phyloP scores from a whole-genome alignment of 225 moss, liverwort and hornwort genomes.

The Antitrichia curtipendula region DNA sequence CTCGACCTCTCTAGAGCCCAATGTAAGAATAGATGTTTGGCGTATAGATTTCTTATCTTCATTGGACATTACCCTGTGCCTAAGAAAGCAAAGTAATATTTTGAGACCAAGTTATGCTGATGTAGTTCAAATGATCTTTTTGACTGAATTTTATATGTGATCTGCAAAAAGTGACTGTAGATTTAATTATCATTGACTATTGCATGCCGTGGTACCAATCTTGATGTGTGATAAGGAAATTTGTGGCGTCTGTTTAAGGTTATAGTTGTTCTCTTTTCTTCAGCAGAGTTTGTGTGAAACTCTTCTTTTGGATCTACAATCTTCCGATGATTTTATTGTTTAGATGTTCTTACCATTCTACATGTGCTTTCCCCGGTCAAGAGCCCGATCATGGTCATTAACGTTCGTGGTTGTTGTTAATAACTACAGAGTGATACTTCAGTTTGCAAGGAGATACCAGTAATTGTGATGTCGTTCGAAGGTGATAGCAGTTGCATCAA shows the following conservation, averaged over 20 bases:
- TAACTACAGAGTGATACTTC: conserved; percentile 43
- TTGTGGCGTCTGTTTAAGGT: background rate
- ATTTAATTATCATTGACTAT: conserved; percentile 80
- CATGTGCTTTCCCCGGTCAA: background rate
- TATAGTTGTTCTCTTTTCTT: background rate
- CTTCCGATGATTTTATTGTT: background rate
- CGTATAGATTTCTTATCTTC: background rate
- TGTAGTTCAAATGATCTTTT: background rate
- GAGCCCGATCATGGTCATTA: background rate
- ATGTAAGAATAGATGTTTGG: conserved; percentile 5
- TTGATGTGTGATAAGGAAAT: background rate
- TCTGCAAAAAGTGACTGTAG: conserved; percentile 46
- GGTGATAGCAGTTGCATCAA: conserved; percentile 43
- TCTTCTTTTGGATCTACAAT: background rate
- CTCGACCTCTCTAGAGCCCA: background rate
- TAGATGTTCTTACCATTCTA: background rate
- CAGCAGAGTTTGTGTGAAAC: background rate
- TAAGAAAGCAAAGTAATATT: background rate
- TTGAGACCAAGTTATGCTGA: background rate
- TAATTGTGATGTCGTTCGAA: conserved; percentile 79
- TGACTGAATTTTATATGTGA: background rate
- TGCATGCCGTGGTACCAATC: conserved; percentile 43
- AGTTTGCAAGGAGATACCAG: conserved; percentile 52
- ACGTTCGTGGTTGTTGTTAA: background rate
- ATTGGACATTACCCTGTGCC: background rate